Percentiles rank a stretch among this genome's conserved stretches.
Evolutionary conservation across 345 rosid genomes (phyloP).

Genomic region (Cardamine chenopodiifolia): DNA sequence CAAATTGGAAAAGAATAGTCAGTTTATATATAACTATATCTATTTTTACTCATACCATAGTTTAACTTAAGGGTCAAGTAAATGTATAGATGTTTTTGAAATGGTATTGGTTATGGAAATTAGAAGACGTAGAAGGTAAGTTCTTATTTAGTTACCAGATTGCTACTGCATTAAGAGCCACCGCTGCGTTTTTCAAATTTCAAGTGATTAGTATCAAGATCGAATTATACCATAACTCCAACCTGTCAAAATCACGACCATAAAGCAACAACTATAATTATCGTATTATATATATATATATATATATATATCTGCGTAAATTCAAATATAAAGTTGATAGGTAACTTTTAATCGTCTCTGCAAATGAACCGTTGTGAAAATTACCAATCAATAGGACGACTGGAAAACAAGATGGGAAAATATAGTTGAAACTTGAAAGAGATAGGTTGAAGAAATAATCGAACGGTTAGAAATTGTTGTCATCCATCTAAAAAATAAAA

Average conservation of each 20-base stretch:
- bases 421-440: no score
- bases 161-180: conserved; percentile 77
- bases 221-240: conserved; percentile 89
- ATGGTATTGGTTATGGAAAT: not conserved
- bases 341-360: no score
- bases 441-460: no score
- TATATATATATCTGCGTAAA: no score
- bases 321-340: no score
- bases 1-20: not conserved
- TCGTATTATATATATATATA: no score
- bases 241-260: conserved; percentile 45
- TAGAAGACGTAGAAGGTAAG: not conserved
- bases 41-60: not conserved
- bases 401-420: no score
- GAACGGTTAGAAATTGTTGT: no score
- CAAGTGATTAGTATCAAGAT: conserved; percentile 71
- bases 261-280: not conserved
- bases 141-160: conserved; percentile 59
- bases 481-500: no score
- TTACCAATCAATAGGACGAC: no score
- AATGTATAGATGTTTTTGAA: not conserved
- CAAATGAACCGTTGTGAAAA: no score
- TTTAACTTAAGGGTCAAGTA: not conserved
- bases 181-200: conserved; percentile 63
- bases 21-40: no score